Percentiles rank a stretch among this genome's conserved stretches.
Conservation (phyloP, 2,329 filamentous ascomycete genomes). For the Claviceps sp. region DNA sequence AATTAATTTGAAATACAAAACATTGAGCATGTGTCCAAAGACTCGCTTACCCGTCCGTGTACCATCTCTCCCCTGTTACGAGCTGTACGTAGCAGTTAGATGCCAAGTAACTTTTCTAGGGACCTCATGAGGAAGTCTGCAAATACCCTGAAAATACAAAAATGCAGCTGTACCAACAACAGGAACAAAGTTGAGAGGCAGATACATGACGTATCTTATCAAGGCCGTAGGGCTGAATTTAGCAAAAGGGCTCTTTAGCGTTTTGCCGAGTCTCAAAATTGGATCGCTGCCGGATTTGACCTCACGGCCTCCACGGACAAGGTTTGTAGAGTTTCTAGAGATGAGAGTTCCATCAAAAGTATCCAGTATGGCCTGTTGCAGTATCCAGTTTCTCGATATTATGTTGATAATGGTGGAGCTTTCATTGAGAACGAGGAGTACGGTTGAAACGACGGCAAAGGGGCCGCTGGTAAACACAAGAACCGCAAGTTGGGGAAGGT, state of each 20-base stretch:
- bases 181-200: slow-evolving; percentile 88
- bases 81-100: slow-evolving; percentile 18
- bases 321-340: slow-evolving; percentile 32
- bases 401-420: slow-evolving; percentile 44
- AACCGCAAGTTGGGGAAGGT: slow-evolving; percentile 70
- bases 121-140: background rate
- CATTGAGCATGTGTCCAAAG: background rate
- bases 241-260: slow-evolving; percentile 43
- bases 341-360: slow-evolving; percentile 70
- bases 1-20: slow-evolving; percentile 7
- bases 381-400: slow-evolving; percentile 54
- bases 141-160: slow-evolving; percentile 56
- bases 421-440: slow-evolving; percentile 53
- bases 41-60: slow-evolving; percentile 37
- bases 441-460: slow-evolving; percentile 58
- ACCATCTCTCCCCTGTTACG: slow-evolving; percentile 33
- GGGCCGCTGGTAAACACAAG: slow-evolving; percentile 78
- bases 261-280: slow-evolving; percentile 41
- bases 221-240: slow-evolving; percentile 48
- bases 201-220: slow-evolving; percentile 68
- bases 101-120: too few relatives aligned
- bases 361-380: slow-evolving; percentile 73
- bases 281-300: slow-evolving; percentile 49
- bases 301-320: slow-evolving; percentile 65
- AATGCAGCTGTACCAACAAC: slow-evolving; percentile 75